Percentiles rank a stretch among this genome's conserved stretches.
Conservation (phyloP, 2,329 filamentous ascomycete species). For the Epicoccum nigrum region DNA sequence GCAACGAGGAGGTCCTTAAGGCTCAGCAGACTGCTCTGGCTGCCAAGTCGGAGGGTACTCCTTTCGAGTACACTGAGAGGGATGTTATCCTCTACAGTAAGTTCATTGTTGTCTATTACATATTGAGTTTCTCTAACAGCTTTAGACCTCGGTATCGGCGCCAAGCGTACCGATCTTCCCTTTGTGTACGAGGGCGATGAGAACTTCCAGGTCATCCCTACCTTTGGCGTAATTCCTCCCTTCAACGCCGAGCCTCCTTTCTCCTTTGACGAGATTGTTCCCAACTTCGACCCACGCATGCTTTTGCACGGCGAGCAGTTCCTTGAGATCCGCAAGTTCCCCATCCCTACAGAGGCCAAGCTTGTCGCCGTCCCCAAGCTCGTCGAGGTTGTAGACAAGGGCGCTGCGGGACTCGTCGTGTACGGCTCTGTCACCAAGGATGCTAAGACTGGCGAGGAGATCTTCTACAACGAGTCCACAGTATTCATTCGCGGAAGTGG, state of each 20-base stretch:
- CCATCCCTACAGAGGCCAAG: slow-evolving; percentile 82
- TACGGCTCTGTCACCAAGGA: slow-evolving; percentile 82
- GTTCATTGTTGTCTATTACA: slow-evolving; percentile 8
- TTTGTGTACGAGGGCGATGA: slow-evolving; percentile 91
- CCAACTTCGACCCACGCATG: slow-evolving; percentile 99
- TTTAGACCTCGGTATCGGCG: slow-evolving; percentile 80
- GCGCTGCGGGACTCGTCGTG: slow-evolving; percentile 82
- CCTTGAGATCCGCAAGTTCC: slow-evolving; percentile 90
- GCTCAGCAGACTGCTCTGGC: slow-evolving; percentile 79
- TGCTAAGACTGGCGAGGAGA: slow-evolving; percentile 80
- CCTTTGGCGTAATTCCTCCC: slow-evolving; percentile 94
- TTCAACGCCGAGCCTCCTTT: slow-evolving; percentile 84
- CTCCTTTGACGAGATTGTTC: slow-evolving; percentile 80
- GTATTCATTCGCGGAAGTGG: slow-evolving; percentile 90
- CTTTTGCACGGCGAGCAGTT: slow-evolving; percentile 98
- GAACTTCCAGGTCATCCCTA: slow-evolving; percentile 90
- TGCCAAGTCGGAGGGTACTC: slow-evolving; percentile 72
- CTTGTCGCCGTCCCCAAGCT: slow-evolving; percentile 79
- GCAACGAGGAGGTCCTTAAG: slow-evolving; percentile 70
- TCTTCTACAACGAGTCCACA: slow-evolving; percentile 98
- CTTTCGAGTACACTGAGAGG: slow-evolving; percentile 82
- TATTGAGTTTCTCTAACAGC: slow-evolving; percentile 24
- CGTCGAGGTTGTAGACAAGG: slow-evolving; percentile 96
- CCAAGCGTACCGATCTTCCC: slow-evolving; percentile 85
- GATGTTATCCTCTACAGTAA: slow-evolving; percentile 88